Conservation (phyloP, 371 early-diverging fungal genomes). For the Apophysomyces elegans region DNA sequence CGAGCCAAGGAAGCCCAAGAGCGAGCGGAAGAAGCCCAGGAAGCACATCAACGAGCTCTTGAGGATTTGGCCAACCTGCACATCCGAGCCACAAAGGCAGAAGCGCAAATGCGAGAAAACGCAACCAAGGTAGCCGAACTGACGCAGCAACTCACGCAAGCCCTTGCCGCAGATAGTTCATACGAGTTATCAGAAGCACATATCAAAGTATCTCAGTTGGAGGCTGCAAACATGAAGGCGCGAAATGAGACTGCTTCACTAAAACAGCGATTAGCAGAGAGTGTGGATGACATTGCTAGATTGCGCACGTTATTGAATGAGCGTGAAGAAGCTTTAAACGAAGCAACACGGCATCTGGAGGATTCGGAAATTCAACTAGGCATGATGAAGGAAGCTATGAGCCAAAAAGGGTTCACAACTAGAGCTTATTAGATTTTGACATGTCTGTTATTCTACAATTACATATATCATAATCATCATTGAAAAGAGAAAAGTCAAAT, state of each 20-base stretch:
- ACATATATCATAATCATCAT: too few relatives aligned
- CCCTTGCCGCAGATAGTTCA: constrained; percentile 11
- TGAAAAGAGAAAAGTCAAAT: too few relatives aligned
- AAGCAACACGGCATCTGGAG: constrained; percentile 56
- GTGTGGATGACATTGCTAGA: constrained; percentile 55
- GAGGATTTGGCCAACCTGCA: constrained; percentile 50
- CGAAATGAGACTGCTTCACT: constrained; percentile 58
- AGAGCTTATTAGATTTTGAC: constrained; percentile 5
- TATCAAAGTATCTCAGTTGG: constrained; percentile 60
- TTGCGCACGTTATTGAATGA: constrained; percentile 49
- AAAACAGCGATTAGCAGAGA: constrained; percentile 58
- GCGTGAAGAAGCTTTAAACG: constrained; percentile 53
- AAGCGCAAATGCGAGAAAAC: constrained; percentile 48
- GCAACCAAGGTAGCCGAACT: constrained; percentile 32
- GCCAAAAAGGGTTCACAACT: constrained; percentile 46
- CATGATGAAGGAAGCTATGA: constrained; percentile 67
- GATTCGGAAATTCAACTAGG: constrained; percentile 65
- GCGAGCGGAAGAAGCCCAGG: constrained; percentile 55
- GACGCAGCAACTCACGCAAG: constrained; percentile 33
- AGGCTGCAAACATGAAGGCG: constrained; percentile 61
- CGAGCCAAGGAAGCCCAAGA: constrained; percentile 50
- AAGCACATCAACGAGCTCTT: constrained; percentile 51
- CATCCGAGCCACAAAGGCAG: constrained; percentile 45
- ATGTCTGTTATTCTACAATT: too few relatives aligned
- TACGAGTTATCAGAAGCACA: constrained; percentile 53